Evolutionary conservation across 441 rosid genomes (phyloP), one percentile per base, ranked within the genome.

Genomic region (Erodium trifolium): DNA sequence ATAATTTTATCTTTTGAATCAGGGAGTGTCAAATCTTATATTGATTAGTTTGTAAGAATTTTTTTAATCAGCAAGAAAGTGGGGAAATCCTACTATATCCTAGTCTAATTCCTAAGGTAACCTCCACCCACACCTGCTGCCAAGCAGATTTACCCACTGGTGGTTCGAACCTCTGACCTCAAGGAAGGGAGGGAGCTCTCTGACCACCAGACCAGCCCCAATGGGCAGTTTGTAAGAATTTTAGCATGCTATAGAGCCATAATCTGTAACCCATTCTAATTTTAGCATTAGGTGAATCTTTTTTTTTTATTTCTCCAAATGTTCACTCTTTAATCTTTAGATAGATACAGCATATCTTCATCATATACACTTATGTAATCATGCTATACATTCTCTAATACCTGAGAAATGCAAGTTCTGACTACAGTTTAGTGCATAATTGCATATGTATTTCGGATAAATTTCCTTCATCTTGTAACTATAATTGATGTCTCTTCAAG

Each of bases 401-500:
- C n/a, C 12, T 23, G 39, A 23, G 35, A 63, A 63, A 31, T 23
- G 3, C 45, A 9, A 27, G 7, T 63, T 31, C 17, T 63, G 37
- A 41, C 12, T 41, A 6, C 45, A 41, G 45, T 41, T 41, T 41
- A 41, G 45, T 41, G 45, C 45, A 41, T 41, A 41, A 41, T 11
- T 41, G 45, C 45, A 41, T 41, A 41, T 41, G 45, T 6, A 41
- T 8, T 41, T 41, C 5, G 14, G 29, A 31, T n/a, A 23, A 23
- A 6, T 31, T 23, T 23, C 18, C 34, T 62, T 69, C 8, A 29
- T 68, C 72, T 39, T 34, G 67, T 45, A 51, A 23, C 23, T 70
- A 27, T 18, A 65, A 34, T 66, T 57, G 23, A 62, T 57, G 10
- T 41, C 53, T 77, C 34, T 43, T 63, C 70, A 53, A 67, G 72